These are phyloP conservation scores for Chalara sp. DNA, from an alignment of 2,329 filamentous ascomycete species.

Conservation along the genomic window DNA sequence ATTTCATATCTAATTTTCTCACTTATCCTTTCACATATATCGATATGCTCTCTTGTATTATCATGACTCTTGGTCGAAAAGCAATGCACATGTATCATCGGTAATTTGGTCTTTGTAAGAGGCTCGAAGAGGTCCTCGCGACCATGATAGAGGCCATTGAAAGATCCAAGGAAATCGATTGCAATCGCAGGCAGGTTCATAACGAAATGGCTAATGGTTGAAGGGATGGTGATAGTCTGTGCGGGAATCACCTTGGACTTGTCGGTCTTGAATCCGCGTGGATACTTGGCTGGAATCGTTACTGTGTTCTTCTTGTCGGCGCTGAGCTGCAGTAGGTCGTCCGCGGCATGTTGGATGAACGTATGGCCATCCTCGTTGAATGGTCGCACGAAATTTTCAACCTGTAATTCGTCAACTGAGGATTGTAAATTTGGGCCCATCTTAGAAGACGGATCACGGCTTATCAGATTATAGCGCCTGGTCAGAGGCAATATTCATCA, in stretches of 20 bases:
- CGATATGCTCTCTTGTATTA: constrained; percentile 48
- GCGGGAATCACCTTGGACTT: constrained; percentile 29
- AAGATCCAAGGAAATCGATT: constrained; percentile 70
- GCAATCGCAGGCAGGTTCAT: constrained; percentile 96
- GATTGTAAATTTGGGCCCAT: not conserved
- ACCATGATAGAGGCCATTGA: constrained; percentile 74
- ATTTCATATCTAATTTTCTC: constrained; percentile 37
- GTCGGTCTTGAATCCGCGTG: constrained; percentile 15
- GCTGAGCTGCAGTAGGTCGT: constrained; percentile 46
- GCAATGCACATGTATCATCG: constrained; percentile 89
- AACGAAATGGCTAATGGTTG: constrained; percentile 83
- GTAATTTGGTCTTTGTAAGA: constrained; percentile 53
- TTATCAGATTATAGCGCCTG: constrained; percentile 13
- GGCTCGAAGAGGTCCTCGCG: constrained; percentile 59
- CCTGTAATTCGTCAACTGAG: constrained; percentile 32
- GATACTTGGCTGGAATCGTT: constrained; percentile 37
- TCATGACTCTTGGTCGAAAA: constrained; percentile 80
- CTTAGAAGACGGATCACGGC: not conserved
- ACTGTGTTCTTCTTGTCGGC: constrained; percentile 45
- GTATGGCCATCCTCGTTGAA: constrained; percentile 76
- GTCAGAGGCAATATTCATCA: constrained; percentile 14
- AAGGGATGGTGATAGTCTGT: constrained; percentile 51
- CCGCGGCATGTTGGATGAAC: constrained; percentile 70
- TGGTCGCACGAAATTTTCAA: constrained; percentile 62
- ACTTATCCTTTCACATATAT: constrained; percentile 61